A percentile compares a stretch with the other conserved stretches of the same genome.
Conservation (phyloP, 495 filamentous ascomycete species). For the Aspergillus kassunensis region DNA sequence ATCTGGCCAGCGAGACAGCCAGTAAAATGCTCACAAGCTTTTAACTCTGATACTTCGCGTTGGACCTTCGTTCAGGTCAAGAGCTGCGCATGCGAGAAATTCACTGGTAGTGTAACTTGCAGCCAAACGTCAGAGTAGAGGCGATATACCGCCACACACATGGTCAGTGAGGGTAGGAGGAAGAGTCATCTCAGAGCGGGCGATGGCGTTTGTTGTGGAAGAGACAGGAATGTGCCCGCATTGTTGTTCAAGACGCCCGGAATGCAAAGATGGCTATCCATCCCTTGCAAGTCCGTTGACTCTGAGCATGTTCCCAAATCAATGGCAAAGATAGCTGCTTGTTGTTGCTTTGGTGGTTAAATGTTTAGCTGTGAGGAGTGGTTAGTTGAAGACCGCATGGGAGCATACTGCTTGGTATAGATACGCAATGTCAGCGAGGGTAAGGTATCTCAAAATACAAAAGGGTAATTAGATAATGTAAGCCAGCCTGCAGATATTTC, state of each 20-base stretch:
- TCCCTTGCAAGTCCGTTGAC: neutral
- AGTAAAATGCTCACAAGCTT: neutral
- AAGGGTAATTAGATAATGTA: no score
- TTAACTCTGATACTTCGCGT: neutral
- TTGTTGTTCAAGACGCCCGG: conserved; percentile 26
- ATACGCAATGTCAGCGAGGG: no score
- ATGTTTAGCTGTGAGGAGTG: neutral
- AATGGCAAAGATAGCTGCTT: neutral
- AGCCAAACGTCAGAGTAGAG: conserved; percentile 9
- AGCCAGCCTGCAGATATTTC: no score
- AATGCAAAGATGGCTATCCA: conserved; percentile 26
- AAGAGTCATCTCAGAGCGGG: conserved; percentile 7
- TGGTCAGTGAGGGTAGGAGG: conserved; percentile 11
- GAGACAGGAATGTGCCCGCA: conserved; percentile 34
- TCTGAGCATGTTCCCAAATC: neutral
- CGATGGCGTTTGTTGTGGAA: conserved; percentile 35
- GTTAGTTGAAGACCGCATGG: no score
- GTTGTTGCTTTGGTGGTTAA: neutral
- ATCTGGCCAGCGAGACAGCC: neutral
- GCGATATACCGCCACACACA: conserved; percentile 15
- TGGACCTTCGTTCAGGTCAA: neutral
- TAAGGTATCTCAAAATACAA: no score
- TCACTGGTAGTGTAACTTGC: neutral
- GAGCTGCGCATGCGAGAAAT: neutral
- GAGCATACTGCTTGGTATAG: no score